phyloP scores from a whole-genome alignment of 2,329 filamentous ascomycete species.

The Cladosporium sp. region DNA sequence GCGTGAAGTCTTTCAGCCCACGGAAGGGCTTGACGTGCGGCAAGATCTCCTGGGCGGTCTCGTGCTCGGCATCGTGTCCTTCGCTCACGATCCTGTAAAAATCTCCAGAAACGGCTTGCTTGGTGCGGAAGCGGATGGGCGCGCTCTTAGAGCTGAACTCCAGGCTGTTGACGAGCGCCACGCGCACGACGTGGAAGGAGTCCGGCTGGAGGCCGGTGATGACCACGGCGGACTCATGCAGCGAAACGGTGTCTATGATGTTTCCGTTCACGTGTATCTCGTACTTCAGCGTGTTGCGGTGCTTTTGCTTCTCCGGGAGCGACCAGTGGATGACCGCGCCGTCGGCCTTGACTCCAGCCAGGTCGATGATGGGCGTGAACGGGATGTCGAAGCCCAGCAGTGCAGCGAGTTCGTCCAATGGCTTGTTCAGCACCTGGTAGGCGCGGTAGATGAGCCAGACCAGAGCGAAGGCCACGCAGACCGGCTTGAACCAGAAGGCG shows the following conservation, averaged over 20 bases:
- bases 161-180: slow-evolving; percentile 83
- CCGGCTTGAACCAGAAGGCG: slow-evolving; percentile 19
- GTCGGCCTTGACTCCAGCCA: slow-evolving; percentile 81
- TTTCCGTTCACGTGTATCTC: slow-evolving; percentile 83
- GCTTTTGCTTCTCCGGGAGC: slow-evolving; percentile 32
- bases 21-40: slow-evolving; percentile 47
- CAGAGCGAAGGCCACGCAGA: slow-evolving; percentile 15
- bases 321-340: slow-evolving; percentile 91
- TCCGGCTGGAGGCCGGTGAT: slow-evolving; percentile 81
- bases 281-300: slow-evolving; percentile 71
- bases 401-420: slow-evolving; percentile 81
- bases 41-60: slow-evolving; percentile 43
- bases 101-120: slow-evolving; percentile 37
- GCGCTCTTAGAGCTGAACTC: slow-evolving; percentile 89
- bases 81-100: slow-evolving; percentile 32
- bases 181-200: slow-evolving; percentile 87
- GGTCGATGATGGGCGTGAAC: slow-evolving; percentile 77
- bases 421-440: slow-evolving; percentile 82
- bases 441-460: slow-evolving; percentile 65
- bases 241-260: slow-evolving; percentile 75
- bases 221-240: slow-evolving; percentile 78
- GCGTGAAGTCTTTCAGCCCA: slow-evolving; percentile 44
- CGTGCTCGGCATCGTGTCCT: slow-evolving; percentile 26
- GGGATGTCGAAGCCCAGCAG: slow-evolving; percentile 93
- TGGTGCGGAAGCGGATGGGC: slow-evolving; percentile 75